A percentile compares a stretch with the other conserved stretches of the same genome.
These are phyloP conservation scores for Prunella vulgaris DNA, from an alignment of 257 asterid species.

Conservation along the genomic window DNA sequence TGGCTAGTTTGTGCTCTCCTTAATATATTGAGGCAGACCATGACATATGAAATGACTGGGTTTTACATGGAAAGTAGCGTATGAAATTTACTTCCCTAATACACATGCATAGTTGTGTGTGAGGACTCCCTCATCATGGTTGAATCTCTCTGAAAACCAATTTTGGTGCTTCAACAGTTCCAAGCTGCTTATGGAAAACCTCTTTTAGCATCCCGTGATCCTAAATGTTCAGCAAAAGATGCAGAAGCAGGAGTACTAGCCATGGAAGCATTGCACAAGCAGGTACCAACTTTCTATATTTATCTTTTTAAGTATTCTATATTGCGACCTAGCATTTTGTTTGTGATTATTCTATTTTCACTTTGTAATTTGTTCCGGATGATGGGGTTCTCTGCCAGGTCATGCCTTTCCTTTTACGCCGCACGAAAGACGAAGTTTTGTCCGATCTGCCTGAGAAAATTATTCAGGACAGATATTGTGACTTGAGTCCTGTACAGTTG, in stretches of 20 bases:
- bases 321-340: conserved; percentile 6
- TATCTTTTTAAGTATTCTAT: not conserved
- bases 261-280: conserved; percentile 99
- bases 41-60: conserved; percentile 3
- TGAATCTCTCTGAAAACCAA: conserved; percentile 3
- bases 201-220: conserved; percentile 85
- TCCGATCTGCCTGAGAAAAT: conserved; percentile 98
- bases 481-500: conserved; percentile 88
- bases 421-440: conserved; percentile 93
- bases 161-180: conserved; percentile 51
- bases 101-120: not conserved
- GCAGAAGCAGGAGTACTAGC: conserved; percentile 97
- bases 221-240: conserved; percentile 95
- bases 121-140: not conserved
- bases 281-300: conserved; percentile 42
- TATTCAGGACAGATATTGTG: conserved; percentile 98
- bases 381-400: conserved; percentile 51
- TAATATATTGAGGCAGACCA: conserved; percentile 4
- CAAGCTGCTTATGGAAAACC: conserved; percentile 98
- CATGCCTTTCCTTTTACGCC: conserved; percentile 98
- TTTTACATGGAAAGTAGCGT: not conserved
- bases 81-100: not conserved
- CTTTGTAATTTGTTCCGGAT: conserved; percentile 10
- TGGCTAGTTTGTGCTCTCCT: conserved; percentile 8
- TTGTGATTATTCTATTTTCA: not conserved